These are phyloP conservation scores for Tephrocybe rancida DNA, from an alignment of 768 basidiomycete species.

Conservation along the genomic window DNA sequence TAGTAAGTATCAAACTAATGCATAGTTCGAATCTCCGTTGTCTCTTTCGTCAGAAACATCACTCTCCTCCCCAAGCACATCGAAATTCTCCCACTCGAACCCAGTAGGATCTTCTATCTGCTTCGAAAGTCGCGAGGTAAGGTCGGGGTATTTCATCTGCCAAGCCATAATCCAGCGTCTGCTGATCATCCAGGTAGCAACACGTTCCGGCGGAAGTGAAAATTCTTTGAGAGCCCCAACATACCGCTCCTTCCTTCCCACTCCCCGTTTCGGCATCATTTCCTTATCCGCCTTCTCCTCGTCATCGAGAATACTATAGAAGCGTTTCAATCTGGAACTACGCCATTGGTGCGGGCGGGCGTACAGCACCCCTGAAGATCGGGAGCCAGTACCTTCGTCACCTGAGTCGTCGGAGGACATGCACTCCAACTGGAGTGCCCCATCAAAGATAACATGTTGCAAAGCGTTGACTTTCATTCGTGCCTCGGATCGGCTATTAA, in stretches of 20 bases:
- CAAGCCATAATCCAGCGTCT: conserved; percentile 56
- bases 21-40: conserved; percentile 31
- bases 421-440: conserved; percentile 71
- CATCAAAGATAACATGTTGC: conserved; percentile 67
- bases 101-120: conserved; percentile 47
- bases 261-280: conserved; percentile 57
- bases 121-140: conserved; percentile 42
- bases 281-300: conserved; percentile 48
- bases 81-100: conserved; percentile 52
- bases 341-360: conserved; percentile 70
- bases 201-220: conserved; percentile 62
- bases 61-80: conserved; percentile 58
- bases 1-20: conserved; percentile 23
- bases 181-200: conserved; percentile 79
- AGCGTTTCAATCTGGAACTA: conserved; percentile 61
- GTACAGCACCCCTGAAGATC: conserved; percentile 41
- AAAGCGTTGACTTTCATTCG: conserved; percentile 55
- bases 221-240: conserved; percentile 59
- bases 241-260: conserved; percentile 56
- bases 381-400: conserved; percentile 39
- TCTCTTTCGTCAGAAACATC: conserved; percentile 29
- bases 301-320: conserved; percentile 64
- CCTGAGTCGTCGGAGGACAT: conserved; percentile 85
- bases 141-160: conserved; percentile 46
- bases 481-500: conserved; percentile 62